Evolutionary conservation across 2,329 filamentous ascomycete genomes (phyloP).

Genomic region (Fusarium zealandicum): DNA sequence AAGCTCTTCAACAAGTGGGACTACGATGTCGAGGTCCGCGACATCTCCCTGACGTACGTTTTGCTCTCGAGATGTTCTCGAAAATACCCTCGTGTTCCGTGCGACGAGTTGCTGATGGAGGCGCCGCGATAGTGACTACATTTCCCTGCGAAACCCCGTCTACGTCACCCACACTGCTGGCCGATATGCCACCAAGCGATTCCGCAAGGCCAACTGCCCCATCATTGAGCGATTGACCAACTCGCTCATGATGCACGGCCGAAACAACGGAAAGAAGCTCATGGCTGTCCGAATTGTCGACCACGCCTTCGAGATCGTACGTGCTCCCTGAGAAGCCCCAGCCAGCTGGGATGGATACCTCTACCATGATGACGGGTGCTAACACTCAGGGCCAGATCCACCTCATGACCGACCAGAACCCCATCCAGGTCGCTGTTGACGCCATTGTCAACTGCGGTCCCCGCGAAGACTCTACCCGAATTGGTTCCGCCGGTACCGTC

Average conservation of each 20-base stretch:
- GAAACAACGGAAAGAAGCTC: conserved; percentile 99
- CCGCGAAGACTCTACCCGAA: conserved; percentile 99
- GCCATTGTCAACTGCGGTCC: conserved; percentile 99
- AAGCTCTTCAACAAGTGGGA: conserved; percentile 98
- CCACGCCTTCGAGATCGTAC: conserved; percentile 99
- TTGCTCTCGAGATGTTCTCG: conserved; percentile 15
- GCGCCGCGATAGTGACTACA: conserved; percentile 81
- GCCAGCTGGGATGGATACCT: neutral
- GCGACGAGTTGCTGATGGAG: conserved; percentile 45
- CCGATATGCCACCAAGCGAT: conserved; percentile 98
- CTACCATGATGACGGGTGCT: conserved; percentile 29
- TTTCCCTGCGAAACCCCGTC: conserved; percentile 98
- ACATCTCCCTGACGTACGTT: conserved; percentile 97
- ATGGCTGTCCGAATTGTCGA: conserved; percentile 99
- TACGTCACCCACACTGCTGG: conserved; percentile 99
- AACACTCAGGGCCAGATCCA: conserved; percentile 74
- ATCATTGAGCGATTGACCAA: conserved; percentile 99
- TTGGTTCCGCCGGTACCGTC: conserved; percentile 99
- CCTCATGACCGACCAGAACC: conserved; percentile 99
- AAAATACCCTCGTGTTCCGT: conserved; percentile 20
- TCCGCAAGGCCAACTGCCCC: conserved; percentile 99
- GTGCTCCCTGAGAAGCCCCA: conserved; percentile 50
- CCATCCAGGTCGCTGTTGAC: conserved; percentile 98
- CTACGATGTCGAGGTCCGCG: conserved; percentile 99
- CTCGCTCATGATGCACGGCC: conserved; percentile 99